Percentiles rank a stretch among this genome's conserved stretches.
Conservation (phyloP, 257 asterid species). For the Ocimum tenuiflorum region DNA sequence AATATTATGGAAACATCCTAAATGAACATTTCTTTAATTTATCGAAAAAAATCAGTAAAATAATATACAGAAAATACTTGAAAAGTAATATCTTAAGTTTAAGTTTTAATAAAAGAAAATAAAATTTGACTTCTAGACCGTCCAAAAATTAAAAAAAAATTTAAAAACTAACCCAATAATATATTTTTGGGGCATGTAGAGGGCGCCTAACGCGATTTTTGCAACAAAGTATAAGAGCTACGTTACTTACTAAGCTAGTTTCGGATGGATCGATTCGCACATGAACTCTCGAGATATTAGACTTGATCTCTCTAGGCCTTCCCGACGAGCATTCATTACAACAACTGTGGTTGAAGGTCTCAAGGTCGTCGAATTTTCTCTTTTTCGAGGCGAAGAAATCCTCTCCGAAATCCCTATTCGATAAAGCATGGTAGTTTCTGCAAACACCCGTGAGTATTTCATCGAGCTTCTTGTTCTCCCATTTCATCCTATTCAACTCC, state of each 20-base stretch:
- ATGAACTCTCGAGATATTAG: constrained; percentile 43
- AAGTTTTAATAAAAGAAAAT: too few relatives aligned
- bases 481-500: constrained; percentile 40
- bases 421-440: constrained; percentile 26
- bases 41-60: too few relatives aligned
- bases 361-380: constrained; percentile 30
- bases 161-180: too few relatives aligned
- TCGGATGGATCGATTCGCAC: constrained; percentile 50
- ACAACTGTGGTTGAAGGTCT: constrained; percentile 13
- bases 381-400: too few relatives aligned
- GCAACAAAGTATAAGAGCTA: not conserved
- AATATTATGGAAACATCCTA: too few relatives aligned
- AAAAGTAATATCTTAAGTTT: too few relatives aligned
- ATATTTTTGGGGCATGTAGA: too few relatives aligned
- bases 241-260: constrained; percentile 41
- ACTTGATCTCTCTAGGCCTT: constrained; percentile 41
- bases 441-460: constrained; percentile 30
- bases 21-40: too few relatives aligned
- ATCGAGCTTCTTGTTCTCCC: constrained; percentile 52
- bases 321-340: constrained; percentile 29
- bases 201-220: too few relatives aligned
- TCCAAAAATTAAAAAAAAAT: too few relatives aligned
- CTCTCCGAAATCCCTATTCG: not conserved
- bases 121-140: too few relatives aligned
- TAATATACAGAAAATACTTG: too few relatives aligned